These are phyloP conservation scores for Xylariomycetidae sp. DNA, from an alignment of 2,329 filamentous ascomycete genomes.

Conservation along the genomic window DNA sequence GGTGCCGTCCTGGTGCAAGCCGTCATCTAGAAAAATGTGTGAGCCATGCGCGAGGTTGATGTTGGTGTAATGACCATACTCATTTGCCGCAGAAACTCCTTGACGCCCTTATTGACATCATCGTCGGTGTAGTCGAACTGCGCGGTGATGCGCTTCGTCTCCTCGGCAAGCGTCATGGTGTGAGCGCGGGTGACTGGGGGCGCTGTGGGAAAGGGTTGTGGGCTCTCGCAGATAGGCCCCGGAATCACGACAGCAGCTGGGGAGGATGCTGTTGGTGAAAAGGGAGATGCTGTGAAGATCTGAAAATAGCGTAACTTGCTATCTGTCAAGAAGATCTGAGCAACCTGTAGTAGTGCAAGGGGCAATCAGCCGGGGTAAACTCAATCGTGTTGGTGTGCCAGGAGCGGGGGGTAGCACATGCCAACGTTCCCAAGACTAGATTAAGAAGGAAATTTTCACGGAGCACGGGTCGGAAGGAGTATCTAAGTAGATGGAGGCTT, in stretches of 20 bases:
- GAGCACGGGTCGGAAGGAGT: neutral
- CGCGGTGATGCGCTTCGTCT: slow-evolving; percentile 74
- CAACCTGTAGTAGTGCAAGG: slow-evolving; percentile 34
- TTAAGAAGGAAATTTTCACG: slow-evolving; percentile 10
- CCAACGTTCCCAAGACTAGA: slow-evolving; percentile 16
- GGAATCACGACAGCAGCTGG: slow-evolving; percentile 36
- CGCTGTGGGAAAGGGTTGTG: slow-evolving; percentile 48
- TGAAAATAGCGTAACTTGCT: slow-evolving; percentile 39
- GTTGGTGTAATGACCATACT: slow-evolving; percentile 38
- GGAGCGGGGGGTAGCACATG: slow-evolving; percentile 10
- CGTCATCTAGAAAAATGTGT: slow-evolving; percentile 58
- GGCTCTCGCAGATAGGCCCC: slow-evolving; percentile 50
- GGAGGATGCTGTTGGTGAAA: slow-evolving; percentile 34
- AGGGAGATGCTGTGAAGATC: slow-evolving; percentile 29
- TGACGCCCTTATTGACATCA: slow-evolving; percentile 73
- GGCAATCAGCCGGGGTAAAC: slow-evolving; percentile 16
- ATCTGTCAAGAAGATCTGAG: slow-evolving; percentile 49
- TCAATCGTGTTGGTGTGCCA: slow-evolving; percentile 12
- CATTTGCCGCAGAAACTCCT: slow-evolving; percentile 85
- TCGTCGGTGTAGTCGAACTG: slow-evolving; percentile 82
- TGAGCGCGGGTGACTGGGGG: slow-evolving; percentile 51
- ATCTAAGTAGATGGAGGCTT: slow-evolving; percentile 15
- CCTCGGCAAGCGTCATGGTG: slow-evolving; percentile 60
- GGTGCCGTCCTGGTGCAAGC: slow-evolving; percentile 70
- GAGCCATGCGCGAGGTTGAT: slow-evolving; percentile 2